phyloP scores from a whole-genome alignment of 768 basidiomycete species.

The Leccinellum rugosiceps region DNA sequence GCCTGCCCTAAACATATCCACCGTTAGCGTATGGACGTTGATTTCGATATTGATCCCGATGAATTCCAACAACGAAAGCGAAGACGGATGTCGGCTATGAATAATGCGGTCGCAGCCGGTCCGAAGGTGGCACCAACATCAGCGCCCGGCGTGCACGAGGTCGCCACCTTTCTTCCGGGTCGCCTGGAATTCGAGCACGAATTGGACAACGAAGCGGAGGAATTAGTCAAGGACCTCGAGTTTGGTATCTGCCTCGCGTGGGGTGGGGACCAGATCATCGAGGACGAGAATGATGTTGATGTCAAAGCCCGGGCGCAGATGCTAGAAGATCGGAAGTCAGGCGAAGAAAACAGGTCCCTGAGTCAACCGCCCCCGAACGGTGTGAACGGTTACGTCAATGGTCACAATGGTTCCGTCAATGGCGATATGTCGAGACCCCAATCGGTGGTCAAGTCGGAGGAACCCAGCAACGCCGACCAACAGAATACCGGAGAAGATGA shows the following conservation, averaged over 20 bases:
- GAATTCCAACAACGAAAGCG: conserved; percentile 90
- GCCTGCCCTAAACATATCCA: neutral
- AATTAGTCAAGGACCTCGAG: conserved; percentile 92
- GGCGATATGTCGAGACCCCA: conserved; percentile 31
- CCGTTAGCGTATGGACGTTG: conserved; percentile 41
- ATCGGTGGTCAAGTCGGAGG: conserved; percentile 40
- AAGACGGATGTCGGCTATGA: conserved; percentile 80
- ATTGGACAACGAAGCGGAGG: conserved; percentile 94
- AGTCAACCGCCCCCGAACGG: conserved; percentile 26
- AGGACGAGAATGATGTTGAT: conserved; percentile 76
- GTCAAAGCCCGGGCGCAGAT: conserved; percentile 50
- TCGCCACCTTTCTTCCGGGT: conserved; percentile 90
- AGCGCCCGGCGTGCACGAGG: conserved; percentile 87
- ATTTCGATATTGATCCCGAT: conserved; percentile 72
- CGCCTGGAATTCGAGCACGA: conserved; percentile 99
- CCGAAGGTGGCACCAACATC: conserved; percentile 83
- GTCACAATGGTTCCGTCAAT: conserved; percentile 33
- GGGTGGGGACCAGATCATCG: conserved; percentile 77
- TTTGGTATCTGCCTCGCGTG: conserved; percentile 86
- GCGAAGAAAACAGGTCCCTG: conserved; percentile 14
- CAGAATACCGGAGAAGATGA: conserved; percentile 50
- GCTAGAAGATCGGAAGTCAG: conserved; percentile 37
- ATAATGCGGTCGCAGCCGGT: conserved; percentile 48
- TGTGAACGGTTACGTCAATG: conserved; percentile 32
- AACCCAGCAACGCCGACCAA: conserved; percentile 35